phyloP scores from a whole-genome alignment of 148 eudicot species.

The Nepenthes gracilis region DNA sequence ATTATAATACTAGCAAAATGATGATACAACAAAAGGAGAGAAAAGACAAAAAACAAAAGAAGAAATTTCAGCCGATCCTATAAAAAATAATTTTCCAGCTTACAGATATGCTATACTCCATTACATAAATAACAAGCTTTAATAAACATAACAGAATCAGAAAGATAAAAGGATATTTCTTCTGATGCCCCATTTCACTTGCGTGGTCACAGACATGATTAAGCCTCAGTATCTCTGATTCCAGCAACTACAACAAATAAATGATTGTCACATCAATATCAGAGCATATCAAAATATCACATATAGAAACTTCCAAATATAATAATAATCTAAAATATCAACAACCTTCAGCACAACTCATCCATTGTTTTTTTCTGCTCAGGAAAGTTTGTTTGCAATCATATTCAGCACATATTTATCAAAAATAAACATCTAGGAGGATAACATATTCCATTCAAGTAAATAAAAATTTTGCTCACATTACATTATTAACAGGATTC shows the following conservation, averaged over 20 bases:
- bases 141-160: slow-evolving; percentile 1
- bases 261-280: slow-evolving; percentile 5
- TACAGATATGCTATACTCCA: background rate
- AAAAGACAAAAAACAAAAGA: too few species aligned
- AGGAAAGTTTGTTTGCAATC: background rate
- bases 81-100: background rate
- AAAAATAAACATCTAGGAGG: background rate
- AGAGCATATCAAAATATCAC: slow-evolving; percentile 2
- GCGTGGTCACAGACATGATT: slow-evolving; percentile 85
- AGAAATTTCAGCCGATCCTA: too few species aligned
- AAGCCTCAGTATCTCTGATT: slow-evolving; percentile 63
- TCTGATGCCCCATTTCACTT: slow-evolving; percentile 73
- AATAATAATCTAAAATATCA: background rate
- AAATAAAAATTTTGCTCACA: background rate
- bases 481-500: slow-evolving; percentile 11
- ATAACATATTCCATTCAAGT: background rate
- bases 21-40: too few species aligned
- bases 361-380: too few species aligned
- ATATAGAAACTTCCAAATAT: background rate
- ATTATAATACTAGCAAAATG: too few species aligned
- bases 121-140: slow-evolving; percentile 10
- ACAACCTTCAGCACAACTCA: too few species aligned
- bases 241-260: slow-evolving; percentile 50
- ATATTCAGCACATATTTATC: background rate
- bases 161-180: slow-evolving; percentile 71